These are phyloP conservation scores for Xylaria bambusicola DNA, from an alignment of 495 filamentous ascomycete species.

Conservation along the genomic window DNA sequence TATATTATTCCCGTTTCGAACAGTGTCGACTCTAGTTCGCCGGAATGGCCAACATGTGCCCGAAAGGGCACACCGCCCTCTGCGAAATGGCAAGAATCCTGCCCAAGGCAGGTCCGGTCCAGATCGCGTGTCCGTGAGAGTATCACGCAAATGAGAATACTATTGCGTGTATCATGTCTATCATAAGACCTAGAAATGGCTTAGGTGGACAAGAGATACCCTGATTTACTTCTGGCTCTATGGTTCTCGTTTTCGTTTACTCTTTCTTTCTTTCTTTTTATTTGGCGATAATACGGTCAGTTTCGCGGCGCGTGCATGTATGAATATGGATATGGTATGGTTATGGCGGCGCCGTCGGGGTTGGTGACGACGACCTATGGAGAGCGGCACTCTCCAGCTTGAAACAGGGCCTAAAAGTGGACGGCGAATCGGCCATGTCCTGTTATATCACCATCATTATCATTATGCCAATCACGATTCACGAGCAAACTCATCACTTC, in stretches of 20 bases:
- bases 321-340: neutral
- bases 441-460: too few relatives aligned
- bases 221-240: neutral
- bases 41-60: slow-evolving; percentile 22
- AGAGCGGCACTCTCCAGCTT: neutral
- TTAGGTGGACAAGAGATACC: neutral
- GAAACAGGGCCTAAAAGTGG: neutral
- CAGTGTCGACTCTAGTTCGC: slow-evolving; percentile 26
- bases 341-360: neutral
- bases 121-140: slow-evolving; percentile 31
- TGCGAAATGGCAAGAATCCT: slow-evolving; percentile 18
- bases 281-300: too few relatives aligned
- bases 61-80: slow-evolving; percentile 18
- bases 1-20: slow-evolving; percentile 32
- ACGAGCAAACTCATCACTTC: too few relatives aligned
- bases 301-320: neutral
- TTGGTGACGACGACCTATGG: neutral
- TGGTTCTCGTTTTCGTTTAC: too few relatives aligned
- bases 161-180: neutral
- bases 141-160: slow-evolving; percentile 25
- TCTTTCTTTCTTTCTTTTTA: too few relatives aligned
- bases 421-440: too few relatives aligned
- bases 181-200: neutral
- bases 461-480: too few relatives aligned
- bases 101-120: slow-evolving; percentile 17